phyloP scores from a whole-genome alignment of 129 eudicot species.

The Tanacetum coccineum region DNA sequence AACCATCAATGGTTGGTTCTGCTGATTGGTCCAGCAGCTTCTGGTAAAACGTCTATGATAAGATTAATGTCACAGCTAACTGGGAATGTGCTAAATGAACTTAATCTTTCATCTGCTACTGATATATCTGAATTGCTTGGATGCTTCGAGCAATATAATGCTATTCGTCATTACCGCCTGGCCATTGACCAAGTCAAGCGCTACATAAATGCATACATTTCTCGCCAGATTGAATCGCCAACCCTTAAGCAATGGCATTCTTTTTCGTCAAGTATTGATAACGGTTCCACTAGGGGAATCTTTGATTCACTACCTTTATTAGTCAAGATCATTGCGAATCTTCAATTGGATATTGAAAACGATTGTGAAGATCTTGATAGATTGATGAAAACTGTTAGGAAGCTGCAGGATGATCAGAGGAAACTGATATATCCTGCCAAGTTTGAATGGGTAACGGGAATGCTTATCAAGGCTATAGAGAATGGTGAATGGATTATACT shows the following conservation, averaged over 20 bases:
- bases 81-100: conserved; percentile 80
- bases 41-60: conserved; percentile 88
- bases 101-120: conserved; percentile 84
- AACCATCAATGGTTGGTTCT: conserved; percentile 81
- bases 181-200: conserved; percentile 57
- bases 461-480: conserved; percentile 77
- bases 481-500: conserved; percentile 98
- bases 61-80: conserved; percentile 74
- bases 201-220: conserved; percentile 66
- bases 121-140: conserved; percentile 96
- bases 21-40: conserved; percentile 85
- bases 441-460: conserved; percentile 95
- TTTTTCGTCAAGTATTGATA: conserved; percentile 49
- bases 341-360: conserved; percentile 33
- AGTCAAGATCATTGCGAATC: conserved; percentile 47
- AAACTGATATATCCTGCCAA: conserved; percentile 50
- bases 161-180: conserved; percentile 66
- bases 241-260: conserved; percentile 43
- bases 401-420: conserved; percentile 47
- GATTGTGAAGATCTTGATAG: conserved; percentile 52
- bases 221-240: not conserved
- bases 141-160: conserved; percentile 89
- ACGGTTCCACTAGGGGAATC: conserved; percentile 25
- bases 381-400: conserved; percentile 39
- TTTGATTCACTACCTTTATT: conserved; percentile 42